A percentile compares a stretch with the other conserved stretches of the same genome.
These are phyloP conservation scores for Aureobasidium pullulans DNA, from an alignment of 2,329 filamentous ascomycete genomes.

Conservation along the genomic window DNA sequence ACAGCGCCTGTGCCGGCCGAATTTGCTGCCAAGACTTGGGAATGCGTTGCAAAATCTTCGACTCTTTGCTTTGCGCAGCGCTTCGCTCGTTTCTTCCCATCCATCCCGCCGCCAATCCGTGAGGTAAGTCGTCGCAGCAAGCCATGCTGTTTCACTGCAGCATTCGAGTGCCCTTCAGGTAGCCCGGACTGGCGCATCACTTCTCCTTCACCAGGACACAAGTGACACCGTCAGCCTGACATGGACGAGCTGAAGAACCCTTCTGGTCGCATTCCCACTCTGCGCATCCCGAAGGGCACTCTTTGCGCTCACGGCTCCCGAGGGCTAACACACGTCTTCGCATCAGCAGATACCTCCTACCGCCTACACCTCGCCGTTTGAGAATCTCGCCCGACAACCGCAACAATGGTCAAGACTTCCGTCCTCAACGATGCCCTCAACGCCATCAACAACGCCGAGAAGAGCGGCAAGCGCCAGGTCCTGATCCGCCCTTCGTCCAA, in stretches of 20 bases:
- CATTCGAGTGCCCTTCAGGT: constrained; percentile 43
- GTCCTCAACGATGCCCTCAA: constrained; percentile 85
- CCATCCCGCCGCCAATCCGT: constrained; percentile 14
- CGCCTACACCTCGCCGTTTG: constrained; percentile 52
- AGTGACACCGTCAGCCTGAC: constrained; percentile 40
- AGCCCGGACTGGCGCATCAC: constrained; percentile 42
- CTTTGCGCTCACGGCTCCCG: constrained; percentile 60
- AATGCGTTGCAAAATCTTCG: constrained; percentile 14
- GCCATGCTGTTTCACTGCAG: constrained; percentile 1
- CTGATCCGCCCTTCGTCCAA: constrained; percentile 97
- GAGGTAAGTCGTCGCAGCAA: constrained; percentile 28
- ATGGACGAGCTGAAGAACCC: constrained; percentile 62
- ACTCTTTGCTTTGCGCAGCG: neutral
- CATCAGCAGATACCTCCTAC: constrained; percentile 53
- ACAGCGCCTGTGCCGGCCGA: neutral
- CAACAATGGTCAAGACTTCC: constrained; percentile 97
- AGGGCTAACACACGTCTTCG: constrained; percentile 47
- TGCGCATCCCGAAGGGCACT: constrained; percentile 49
- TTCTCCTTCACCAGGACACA: constrained; percentile 5
- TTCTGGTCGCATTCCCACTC: constrained; percentile 23
- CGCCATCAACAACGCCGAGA: constrained; percentile 99
- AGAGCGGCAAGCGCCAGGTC: constrained; percentile 98
- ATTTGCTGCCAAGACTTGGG: constrained; percentile 10
- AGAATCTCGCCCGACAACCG: constrained; percentile 66
- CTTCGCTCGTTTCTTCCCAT: neutral